phyloP scores from a whole-genome alignment of 345 rosid genomes.

The Eutrema heterophyllum region DNA sequence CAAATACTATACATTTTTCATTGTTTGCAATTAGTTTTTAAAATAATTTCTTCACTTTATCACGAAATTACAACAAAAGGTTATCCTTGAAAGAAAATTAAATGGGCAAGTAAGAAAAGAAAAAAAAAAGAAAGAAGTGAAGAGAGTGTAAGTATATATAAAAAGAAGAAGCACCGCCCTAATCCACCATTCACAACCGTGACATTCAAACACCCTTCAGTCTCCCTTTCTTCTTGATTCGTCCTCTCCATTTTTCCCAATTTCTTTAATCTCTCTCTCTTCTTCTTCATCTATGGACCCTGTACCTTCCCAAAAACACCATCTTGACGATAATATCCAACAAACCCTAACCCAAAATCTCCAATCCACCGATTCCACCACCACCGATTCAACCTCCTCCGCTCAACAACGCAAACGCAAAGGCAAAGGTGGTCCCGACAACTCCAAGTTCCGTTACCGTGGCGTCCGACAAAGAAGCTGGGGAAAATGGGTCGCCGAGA shows the following conservation, averaged over 20 bases:
- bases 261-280: constrained; percentile 25
- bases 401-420: constrained; percentile 36
- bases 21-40: background rate
- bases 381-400: constrained; percentile 18
- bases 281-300: constrained; percentile 32
- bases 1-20: too few relatives aligned
- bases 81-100: background rate
- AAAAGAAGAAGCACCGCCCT: constrained; percentile 36
- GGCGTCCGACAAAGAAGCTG: constrained; percentile 71
- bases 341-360: constrained; percentile 25
- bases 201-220: constrained; percentile 32
- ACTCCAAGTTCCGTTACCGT: constrained; percentile 57
- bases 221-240: constrained; percentile 34
- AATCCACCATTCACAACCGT: constrained; percentile 36
- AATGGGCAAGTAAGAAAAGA: background rate
- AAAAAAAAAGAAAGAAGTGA: background rate
- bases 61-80: background rate
- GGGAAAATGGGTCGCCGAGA: constrained; percentile 85
- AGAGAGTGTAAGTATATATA: constrained; percentile 21
- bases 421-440: constrained; percentile 72
- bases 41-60: background rate
- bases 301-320: constrained; percentile 32
- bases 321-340: constrained; percentile 13
- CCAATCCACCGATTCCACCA: constrained; percentile 24
- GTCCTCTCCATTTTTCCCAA: constrained; percentile 26